phyloP scores from a whole-genome alignment of 2,329 filamentous ascomycete genomes.

The Xylariaceae sp. region DNA sequence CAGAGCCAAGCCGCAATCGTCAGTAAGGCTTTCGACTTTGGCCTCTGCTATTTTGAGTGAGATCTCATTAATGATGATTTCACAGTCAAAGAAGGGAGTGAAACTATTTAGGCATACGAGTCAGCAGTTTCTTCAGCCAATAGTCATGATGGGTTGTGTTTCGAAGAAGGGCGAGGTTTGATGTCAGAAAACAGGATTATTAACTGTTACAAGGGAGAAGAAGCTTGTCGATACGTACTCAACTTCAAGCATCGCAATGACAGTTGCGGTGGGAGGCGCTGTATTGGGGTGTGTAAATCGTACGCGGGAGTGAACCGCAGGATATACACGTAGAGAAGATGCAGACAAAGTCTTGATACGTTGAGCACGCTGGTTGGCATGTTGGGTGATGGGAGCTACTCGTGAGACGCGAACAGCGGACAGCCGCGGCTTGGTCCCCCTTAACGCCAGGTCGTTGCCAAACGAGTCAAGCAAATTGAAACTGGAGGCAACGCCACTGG shows the following conservation, averaged over 20 bases:
- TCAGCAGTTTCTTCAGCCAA: no score
- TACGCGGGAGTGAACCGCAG: constrained; percentile 68
- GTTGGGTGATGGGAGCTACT: constrained; percentile 63
- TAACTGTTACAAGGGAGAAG: no score
- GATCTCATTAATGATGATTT: constrained; percentile 59
- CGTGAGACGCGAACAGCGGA: constrained; percentile 72
- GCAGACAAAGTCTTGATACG: constrained; percentile 62
- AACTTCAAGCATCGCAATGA: constrained; percentile 69
- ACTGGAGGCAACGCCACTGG: constrained; percentile 63
- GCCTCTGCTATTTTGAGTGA: constrained; percentile 55
- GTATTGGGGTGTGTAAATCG: constrained; percentile 64
- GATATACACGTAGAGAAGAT: constrained; percentile 60
- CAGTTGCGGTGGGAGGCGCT: constrained; percentile 52
- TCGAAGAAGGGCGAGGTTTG: no score
- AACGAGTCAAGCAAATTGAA: constrained; percentile 77
- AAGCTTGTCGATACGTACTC: constrained; percentile 36
- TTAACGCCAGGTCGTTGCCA: constrained; percentile 59
- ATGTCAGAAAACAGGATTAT: no score
- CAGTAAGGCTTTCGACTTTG: constrained; percentile 54
- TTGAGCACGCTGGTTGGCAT: constrained; percentile 55
- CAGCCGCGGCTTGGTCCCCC: constrained; percentile 60
- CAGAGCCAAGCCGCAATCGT: constrained; percentile 45
- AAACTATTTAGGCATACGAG: constrained; percentile 35
- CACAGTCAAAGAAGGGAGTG: constrained; percentile 64
- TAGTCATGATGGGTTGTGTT: no score